Base-by-base conservation (phyloP, 208 protist genomes). In the Angomonas deanei region DNA sequence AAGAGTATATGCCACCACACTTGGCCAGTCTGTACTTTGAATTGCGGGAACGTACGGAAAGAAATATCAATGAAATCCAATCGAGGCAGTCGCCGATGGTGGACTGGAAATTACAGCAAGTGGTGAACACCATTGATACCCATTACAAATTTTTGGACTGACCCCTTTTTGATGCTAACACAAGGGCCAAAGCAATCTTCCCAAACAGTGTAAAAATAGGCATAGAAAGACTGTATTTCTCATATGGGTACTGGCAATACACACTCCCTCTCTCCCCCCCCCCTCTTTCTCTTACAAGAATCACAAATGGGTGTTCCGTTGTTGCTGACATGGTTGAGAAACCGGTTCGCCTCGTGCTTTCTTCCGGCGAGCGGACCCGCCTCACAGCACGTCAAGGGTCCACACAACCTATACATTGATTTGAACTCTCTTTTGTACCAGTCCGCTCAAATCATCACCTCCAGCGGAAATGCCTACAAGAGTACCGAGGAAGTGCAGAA, bases 351-450 rank as follows among this genome's bases (percentile, higher is more conserved):
- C 24, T 63, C 72, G 32, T 94, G 88, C 74, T 94, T 94, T 60
- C 38, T 88, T n/a, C 82, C 88, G 11, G 83, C 82, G 23, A 65
- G 69, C 47, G 66, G 62, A 15, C 21, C 47, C 2, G 48, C 60
- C 5, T 65, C 68, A 21, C 13, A 50, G 32, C 34, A 48, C 61
- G 46, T 15, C 24, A 13, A 53, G 3, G 49, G 61, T 53, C 68
- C 70, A 1, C 83, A 94, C 55, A 88, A 91, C 49, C 70, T 94
- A 23, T 94, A 84, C 66, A 81, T 94, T 26, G 88, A 94, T 54
- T 78, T 92, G 28, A 94, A 94, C 68, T 82, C 83, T 32, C 70
- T 94, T 11, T 72, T 94, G 11, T 94, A 94, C 72, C 85, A 92
- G 58, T 71, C 88, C 0, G 84, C 84, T 13, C 72, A 82, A 50